Evolutionary conservation across 2,329 filamentous ascomycete genomes (phyloP).

Genomic region (Phyllosticta capitalensis): DNA sequence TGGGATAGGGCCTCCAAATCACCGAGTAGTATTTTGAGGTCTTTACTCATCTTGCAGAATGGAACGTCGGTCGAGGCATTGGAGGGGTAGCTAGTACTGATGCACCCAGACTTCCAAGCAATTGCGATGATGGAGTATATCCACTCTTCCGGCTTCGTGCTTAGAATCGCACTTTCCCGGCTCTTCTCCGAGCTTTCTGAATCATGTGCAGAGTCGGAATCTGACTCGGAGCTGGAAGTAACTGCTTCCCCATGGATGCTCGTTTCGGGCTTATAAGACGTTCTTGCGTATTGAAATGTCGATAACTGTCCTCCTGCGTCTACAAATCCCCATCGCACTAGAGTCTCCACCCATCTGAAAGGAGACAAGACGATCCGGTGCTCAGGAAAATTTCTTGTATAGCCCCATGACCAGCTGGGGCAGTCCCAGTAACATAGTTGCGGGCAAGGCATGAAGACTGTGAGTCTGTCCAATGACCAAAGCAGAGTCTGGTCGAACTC

Average conservation of each 20-base stretch:
- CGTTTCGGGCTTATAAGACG: too few relatives aligned
- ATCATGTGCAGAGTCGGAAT: too few relatives aligned
- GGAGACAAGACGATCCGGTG: too few relatives aligned
- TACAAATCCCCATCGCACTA: not conserved
- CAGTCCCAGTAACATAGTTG: not conserved
- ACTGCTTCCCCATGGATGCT: too few relatives aligned
- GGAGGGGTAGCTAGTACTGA: not conserved
- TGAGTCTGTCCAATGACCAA: not conserved
- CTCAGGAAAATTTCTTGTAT: not conserved
- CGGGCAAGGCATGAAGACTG: too few relatives aligned
- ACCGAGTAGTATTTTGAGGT: not conserved
- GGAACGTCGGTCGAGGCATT: not conserved
- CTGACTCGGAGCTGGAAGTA: too few relatives aligned
- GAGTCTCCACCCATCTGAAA: not conserved
- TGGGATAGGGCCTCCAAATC: too few relatives aligned
- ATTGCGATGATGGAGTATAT: not conserved
- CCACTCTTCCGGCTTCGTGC: too few relatives aligned
- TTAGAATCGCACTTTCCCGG: too few relatives aligned
- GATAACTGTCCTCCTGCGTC: too few relatives aligned
- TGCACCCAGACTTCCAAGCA: not conserved
- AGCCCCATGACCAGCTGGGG: slow-evolving; percentile 6
- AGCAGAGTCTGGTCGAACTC: slow-evolving; percentile 2
- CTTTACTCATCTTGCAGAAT: not conserved
- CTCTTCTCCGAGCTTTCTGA: too few relatives aligned
- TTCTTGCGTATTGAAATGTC: too few relatives aligned